Percentiles rank a stretch among this genome's conserved stretches.
Evolutionary conservation across 2,329 filamentous ascomycete genomes (phyloP).

Genomic region (Neobulgaria alba): DNA sequence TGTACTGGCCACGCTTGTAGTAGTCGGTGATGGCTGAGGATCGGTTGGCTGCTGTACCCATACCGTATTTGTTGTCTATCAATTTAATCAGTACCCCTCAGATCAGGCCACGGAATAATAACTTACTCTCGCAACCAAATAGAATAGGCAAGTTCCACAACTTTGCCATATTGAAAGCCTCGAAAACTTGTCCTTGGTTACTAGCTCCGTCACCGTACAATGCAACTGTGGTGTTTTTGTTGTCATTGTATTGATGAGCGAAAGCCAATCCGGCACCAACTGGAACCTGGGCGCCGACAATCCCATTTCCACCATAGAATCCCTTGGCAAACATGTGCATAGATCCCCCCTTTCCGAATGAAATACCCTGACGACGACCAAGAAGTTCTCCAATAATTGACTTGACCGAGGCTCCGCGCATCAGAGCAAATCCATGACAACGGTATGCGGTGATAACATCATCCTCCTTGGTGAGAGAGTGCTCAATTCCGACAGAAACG

Average conservation of each 20-base stretch:
- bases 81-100: conserved; percentile 21
- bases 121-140: conserved; percentile 96
- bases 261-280: conserved; percentile 95
- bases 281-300: conserved; percentile 96
- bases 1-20: conserved; percentile 99
- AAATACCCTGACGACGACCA: conserved; percentile 90
- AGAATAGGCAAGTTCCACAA: conserved; percentile 94
- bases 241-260: conserved; percentile 83
- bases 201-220: conserved; percentile 97
- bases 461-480: conserved; percentile 84
- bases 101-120: not conserved
- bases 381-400: conserved; percentile 95
- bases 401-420: conserved; percentile 85
- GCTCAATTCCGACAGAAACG: conserved; percentile 93
- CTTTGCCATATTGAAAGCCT: conserved; percentile 99
- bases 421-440: conserved; percentile 96
- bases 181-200: conserved; percentile 99
- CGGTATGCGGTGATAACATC: conserved; percentile 97
- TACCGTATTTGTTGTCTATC: conserved; percentile 98
- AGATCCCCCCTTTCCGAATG: conserved; percentile 97
- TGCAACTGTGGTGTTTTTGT: conserved; percentile 73
- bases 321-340: conserved; percentile 99
- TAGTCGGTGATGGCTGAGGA: conserved; percentile 96
- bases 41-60: conserved; percentile 93
- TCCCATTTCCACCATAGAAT: conserved; percentile 98